These are phyloP conservation scores for Chrysoporthe puriensis DNA, from an alignment of 2,329 filamentous ascomycete species.

Conservation along the genomic window DNA sequence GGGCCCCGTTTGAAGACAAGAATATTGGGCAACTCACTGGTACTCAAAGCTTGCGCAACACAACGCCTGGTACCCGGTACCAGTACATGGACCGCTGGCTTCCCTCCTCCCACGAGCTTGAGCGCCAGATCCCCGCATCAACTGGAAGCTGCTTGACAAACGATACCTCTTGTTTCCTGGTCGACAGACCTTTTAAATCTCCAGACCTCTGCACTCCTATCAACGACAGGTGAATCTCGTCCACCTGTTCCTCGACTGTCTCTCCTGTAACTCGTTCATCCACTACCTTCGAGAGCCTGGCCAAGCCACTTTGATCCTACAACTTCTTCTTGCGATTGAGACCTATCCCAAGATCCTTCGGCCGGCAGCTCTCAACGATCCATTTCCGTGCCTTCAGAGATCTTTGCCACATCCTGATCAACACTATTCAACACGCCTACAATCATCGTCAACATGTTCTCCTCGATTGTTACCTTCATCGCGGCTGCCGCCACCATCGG, in stretches of 20 bases:
- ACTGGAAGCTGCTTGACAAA: not conserved
- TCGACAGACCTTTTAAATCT: not conserved
- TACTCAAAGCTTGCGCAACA: not conserved
- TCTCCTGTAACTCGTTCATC: too few species aligned
- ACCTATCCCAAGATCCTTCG: not conserved
- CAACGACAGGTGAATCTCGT: too few species aligned
- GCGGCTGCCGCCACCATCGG: slow-evolving; percentile 14
- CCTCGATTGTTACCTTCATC: not conserved
- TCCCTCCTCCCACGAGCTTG: not conserved
- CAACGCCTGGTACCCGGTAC: not conserved
- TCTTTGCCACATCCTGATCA: not conserved
- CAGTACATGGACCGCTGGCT: not conserved
- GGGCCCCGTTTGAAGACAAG: not conserved
- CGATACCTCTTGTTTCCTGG: not conserved
- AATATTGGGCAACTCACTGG: not conserved
- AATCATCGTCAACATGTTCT: slow-evolving; percentile 17
- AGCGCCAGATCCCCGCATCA: not conserved
- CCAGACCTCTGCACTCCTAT: too few species aligned
- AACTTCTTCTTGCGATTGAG: not conserved
- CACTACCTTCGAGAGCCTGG: too few species aligned
- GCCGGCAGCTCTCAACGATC: not conserved
- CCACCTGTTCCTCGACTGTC: too few species aligned
- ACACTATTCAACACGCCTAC: not conserved
- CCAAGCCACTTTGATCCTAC: too few species aligned
- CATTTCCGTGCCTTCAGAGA: not conserved